Evolutionary conservation across 441 rosid genomes (phyloP).

Genomic region (Flueggea neowawraea): DNA sequence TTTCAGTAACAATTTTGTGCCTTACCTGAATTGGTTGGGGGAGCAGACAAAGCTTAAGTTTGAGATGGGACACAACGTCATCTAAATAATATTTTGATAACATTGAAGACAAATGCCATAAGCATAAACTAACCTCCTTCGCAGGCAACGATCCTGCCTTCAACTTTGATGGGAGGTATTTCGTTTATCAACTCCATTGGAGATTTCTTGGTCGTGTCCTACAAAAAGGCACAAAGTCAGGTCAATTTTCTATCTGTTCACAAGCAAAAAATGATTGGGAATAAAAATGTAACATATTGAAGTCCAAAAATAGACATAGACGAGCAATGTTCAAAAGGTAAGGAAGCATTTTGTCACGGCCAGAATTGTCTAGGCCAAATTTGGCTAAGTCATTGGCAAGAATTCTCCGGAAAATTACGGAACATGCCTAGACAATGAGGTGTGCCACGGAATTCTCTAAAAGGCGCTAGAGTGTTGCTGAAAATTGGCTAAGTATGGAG

Average conservation of each 20-base stretch:
- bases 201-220: slow-evolving; percentile 91
- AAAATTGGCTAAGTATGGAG: no score
- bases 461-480: no score
- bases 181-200: slow-evolving; percentile 98
- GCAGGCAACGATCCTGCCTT: slow-evolving; percentile 94
- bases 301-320: not conserved
- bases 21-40: no score
- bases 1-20: not conserved
- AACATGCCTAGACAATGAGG: no score
- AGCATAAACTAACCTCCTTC: slow-evolving; percentile 79
- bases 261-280: no score
- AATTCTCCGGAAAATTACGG: no score
- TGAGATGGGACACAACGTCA: not conserved
- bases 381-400: no score
- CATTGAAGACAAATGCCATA: not conserved
- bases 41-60: no score
- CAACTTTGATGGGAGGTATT: slow-evolving; percentile 94
- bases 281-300: not conserved
- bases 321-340: not conserved
- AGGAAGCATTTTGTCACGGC: no score
- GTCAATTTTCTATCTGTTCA: not conserved
- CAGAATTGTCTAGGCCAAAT: no score
- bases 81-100: not conserved
- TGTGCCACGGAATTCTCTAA: no score
- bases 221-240: slow-evolving; percentile 9